phyloP scores from a whole-genome alignment of 352 stramenopile genomes.

The Elongisporangium undulatum region DNA sequence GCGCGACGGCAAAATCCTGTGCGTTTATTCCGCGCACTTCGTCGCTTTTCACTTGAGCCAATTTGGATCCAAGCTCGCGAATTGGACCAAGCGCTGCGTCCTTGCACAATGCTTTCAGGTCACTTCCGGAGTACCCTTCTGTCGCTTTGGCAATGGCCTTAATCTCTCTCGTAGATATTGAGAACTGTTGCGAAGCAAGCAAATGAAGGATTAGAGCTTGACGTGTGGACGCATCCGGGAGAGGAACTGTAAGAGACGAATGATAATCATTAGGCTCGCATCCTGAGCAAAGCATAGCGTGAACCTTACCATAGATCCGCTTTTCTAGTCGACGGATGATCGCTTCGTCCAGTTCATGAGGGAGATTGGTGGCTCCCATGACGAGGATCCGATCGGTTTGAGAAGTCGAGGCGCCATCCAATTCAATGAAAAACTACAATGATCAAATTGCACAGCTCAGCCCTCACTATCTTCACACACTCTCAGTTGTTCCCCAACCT shows the following conservation, averaged over 20 bases:
- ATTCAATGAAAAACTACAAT: conserved; percentile 80
- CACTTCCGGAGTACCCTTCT: conserved; percentile 81
- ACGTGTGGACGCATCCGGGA: conserved; percentile 49
- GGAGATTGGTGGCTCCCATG: conserved; percentile 86
- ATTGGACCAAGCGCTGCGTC: conserved; percentile 92
- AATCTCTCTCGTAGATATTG: conserved; percentile 54
- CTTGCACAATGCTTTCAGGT: conserved; percentile 93
- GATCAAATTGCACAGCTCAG: background rate
- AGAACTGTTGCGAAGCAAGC: conserved; percentile 46
- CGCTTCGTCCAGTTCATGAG: conserved; percentile 83
- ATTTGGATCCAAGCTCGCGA: conserved; percentile 58
- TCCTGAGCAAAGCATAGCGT: background rate
- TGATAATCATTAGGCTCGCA: background rate
- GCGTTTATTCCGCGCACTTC: conserved; percentile 59
- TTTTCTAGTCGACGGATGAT: conserved; percentile 85
- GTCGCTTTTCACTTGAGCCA: conserved; percentile 51
- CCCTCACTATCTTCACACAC: background rate
- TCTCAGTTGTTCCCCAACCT: conserved; percentile 27
- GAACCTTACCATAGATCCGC: conserved; percentile 76
- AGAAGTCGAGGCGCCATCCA: conserved; percentile 74
- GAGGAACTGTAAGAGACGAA: conserved; percentile 39
- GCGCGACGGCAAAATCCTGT: conserved; percentile 50
- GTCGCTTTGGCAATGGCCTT: conserved; percentile 65
- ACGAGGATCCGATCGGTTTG: conserved; percentile 80
- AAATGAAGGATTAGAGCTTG: conserved; percentile 59